Evolutionary conservation across 305 asterid species (phyloP).

Genomic region (Petunia hybrid): DNA sequence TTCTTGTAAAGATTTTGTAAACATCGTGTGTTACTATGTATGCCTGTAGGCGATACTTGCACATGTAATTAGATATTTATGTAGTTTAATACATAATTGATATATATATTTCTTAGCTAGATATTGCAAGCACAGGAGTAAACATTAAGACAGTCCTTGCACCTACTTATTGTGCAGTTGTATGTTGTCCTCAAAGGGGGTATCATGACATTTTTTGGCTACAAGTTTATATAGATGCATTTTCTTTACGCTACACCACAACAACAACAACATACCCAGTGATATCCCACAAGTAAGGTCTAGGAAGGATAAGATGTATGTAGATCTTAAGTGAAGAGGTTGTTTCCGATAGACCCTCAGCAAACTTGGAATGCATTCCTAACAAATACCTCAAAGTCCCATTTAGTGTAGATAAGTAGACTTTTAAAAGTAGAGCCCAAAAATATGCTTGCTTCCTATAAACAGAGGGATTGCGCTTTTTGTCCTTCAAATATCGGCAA

Average conservation of each 20-base stretch:
- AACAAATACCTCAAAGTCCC: background rate
- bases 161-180: background rate
- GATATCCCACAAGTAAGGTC: too few relatives aligned
- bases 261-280: too few relatives aligned
- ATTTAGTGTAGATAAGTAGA: background rate
- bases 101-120: background rate
- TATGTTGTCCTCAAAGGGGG: background rate
- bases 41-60: constrained; percentile 13
- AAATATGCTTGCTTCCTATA: too few relatives aligned
- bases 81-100: constrained; percentile 5
- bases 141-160: background rate
- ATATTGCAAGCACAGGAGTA: background rate
- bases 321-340: too few relatives aligned
- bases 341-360: too few relatives aligned
- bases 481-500: too few relatives aligned
- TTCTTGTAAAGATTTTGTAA: background rate
- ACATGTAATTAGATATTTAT: background rate
- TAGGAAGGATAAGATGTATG: too few relatives aligned
- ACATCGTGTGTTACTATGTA: background rate
- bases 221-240: too few relatives aligned
- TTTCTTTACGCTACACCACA: too few relatives aligned
- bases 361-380: background rate
- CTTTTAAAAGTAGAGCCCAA: too few relatives aligned
- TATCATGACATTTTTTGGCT: too few relatives aligned
- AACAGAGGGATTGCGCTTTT: too few relatives aligned